Evolutionary conservation across 2,329 filamentous ascomycete genomes (phyloP).

Genomic region (Beauveria medogensis): DNA sequence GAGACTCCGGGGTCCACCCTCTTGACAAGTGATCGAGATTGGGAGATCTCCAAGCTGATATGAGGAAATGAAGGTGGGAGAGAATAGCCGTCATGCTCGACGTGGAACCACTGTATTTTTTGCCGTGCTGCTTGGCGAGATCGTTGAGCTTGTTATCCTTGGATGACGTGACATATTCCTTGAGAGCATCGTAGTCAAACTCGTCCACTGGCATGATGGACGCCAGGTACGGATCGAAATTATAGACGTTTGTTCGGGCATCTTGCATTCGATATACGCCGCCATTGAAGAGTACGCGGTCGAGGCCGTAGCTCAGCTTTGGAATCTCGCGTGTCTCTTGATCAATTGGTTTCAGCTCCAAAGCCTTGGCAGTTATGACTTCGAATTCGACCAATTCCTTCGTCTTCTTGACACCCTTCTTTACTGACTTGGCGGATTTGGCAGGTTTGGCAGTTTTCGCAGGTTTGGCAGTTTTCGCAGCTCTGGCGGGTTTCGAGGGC

Average conservation of each 20-base stretch:
- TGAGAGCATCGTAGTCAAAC: slow-evolving; percentile 84
- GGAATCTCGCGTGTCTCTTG: slow-evolving; percentile 40
- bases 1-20: slow-evolving; percentile 52
- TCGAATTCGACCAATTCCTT: slow-evolving; percentile 19
- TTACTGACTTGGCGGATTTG: background rate
- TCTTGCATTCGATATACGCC: slow-evolving; percentile 91
- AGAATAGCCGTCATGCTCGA: slow-evolving; percentile 91
- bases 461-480: too few relatives aligned
- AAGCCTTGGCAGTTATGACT: slow-evolving; percentile 18
- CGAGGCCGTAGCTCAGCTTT: slow-evolving; percentile 63
- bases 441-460: background rate
- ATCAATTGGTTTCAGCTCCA: slow-evolving; percentile 25
- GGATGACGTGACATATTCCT: slow-evolving; percentile 85
- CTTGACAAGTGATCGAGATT: slow-evolving; percentile 60
- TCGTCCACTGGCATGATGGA: slow-evolving; percentile 88
- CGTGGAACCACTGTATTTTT: slow-evolving; percentile 87
- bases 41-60: slow-evolving; percentile 74
- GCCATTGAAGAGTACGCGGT: slow-evolving; percentile 89
- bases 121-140: slow-evolving; percentile 57
- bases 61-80: slow-evolving; percentile 84
- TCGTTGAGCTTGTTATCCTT: slow-evolving; percentile 65
- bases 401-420: background rate
- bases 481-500: too few relatives aligned
- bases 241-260: slow-evolving; percentile 77
- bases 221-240: slow-evolving; percentile 92